Percentiles rank a stretch among this genome's conserved stretches.
These are phyloP conservation scores for Bolboschoenus planiculmis DNA, from an alignment of 176 grass and related monocot species.

Conservation along the genomic window DNA sequence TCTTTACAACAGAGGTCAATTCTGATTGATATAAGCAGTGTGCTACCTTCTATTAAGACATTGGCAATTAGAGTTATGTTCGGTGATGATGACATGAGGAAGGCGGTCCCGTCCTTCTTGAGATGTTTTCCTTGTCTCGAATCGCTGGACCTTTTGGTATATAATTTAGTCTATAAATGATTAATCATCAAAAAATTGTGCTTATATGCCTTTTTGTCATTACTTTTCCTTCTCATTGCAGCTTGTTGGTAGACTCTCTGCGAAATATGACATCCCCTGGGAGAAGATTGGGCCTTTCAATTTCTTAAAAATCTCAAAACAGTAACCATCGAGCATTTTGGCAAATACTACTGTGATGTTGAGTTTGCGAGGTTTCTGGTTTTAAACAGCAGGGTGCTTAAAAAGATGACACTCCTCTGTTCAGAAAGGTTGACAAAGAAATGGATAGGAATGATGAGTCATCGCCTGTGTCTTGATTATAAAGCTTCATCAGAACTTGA, in stretches of 20 bases:
- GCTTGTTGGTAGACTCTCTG: background rate
- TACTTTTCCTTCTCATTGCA: background rate
- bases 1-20: too few relatives aligned
- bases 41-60: too few relatives aligned
- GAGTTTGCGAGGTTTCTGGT: background rate
- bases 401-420: background rate
- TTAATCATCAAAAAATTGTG: too few relatives aligned
- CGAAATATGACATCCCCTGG: background rate
- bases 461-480: background rate
- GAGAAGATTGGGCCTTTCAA: background rate
- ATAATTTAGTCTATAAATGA: too few relatives aligned
- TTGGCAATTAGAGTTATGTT: too few relatives aligned
- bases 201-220: too few relatives aligned
- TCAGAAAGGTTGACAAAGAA: background rate
- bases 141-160: too few relatives aligned
- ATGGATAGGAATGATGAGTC: background rate
- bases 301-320: background rate
- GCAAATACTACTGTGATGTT: background rate
- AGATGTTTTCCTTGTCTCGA: background rate
- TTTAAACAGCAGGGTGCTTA: background rate
- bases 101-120: background rate
- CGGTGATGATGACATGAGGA: background rate
- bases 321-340: background rate
- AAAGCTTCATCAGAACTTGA: background rate
- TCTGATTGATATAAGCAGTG: too few relatives aligned